Percentiles rank a stretch among this genome's conserved stretches.
phyloP scores from a whole-genome alignment of 2,329 filamentous ascomycete genomes.

The Botrytis byssoidea region DNA sequence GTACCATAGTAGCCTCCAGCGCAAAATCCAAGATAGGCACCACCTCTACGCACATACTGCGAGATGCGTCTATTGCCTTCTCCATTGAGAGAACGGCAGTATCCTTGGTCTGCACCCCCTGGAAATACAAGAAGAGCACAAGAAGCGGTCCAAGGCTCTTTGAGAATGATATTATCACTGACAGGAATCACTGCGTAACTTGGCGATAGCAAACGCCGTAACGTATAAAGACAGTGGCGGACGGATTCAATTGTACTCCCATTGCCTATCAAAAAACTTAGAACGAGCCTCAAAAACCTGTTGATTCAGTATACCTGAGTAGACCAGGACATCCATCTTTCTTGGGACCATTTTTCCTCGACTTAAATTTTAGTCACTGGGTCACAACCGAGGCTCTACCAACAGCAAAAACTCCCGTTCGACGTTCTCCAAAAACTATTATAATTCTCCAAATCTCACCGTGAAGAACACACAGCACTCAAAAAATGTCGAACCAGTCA shows the following conservation, averaged over 20 bases:
- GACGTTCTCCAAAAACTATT: background rate
- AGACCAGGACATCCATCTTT: conserved; percentile 88
- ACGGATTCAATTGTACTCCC: conserved; percentile 88
- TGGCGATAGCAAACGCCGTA: conserved; percentile 81
- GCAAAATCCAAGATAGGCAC: conserved; percentile 86
- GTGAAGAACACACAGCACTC: conserved; percentile 21
- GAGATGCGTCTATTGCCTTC: conserved; percentile 80
- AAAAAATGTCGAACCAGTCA: conserved; percentile 36
- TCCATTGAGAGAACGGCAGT: conserved; percentile 85
- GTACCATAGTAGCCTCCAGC: conserved; percentile 92
- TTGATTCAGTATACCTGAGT: conserved; percentile 63
- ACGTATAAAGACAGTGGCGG: conserved; percentile 80
- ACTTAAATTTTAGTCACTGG: background rate
- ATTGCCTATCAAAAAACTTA: conserved; percentile 54
- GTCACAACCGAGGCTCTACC: conserved; percentile 31
- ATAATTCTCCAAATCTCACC: conserved; percentile 10
- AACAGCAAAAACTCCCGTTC: background rate
- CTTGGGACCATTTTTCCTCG: conserved; percentile 54
- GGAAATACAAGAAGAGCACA: conserved; percentile 91
- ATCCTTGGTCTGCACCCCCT: conserved; percentile 90
- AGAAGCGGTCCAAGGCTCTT: conserved; percentile 85
- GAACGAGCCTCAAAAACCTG: background rate
- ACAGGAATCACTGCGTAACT: conserved; percentile 92
- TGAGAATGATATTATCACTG: conserved; percentile 72
- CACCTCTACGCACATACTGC: conserved; percentile 82